Base-by-base conservation (phyloP, 192 early-diverging fungal species). In the Powellomyces hirtus region DNA sequence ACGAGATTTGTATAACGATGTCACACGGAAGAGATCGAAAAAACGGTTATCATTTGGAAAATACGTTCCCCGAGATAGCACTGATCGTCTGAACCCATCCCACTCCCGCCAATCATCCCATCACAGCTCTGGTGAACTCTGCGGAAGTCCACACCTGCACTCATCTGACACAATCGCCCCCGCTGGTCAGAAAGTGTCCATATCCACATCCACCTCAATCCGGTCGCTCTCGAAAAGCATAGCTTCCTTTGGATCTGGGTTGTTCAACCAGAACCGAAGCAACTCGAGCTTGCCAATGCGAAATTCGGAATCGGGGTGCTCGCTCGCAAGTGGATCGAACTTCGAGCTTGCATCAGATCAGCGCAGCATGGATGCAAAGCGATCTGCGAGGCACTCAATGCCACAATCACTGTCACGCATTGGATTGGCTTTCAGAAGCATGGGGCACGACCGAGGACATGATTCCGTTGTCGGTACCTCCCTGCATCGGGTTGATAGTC, bases 241-340 rank as follows among this genome's bases (percentile, higher is more conserved):
- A 5, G 56, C 66, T n/a, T 68, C 66, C 7, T 68, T 68, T 29
- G 66, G 66, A 4, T 68, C 66, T 10, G 20, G 20, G 3, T n/a
- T 68, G 5, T 60, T 68, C 45, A 38, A 60, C 40, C 40, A 42
- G n/a, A 59, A 16, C 31, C 53, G 66, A 11, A 68, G 66, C 45
- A 59, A 68, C 36, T 5, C 66, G 33, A 68, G 66, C 31, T n/a
- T 60, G 56, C 55, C 66, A 30, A 68, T 68, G 58, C 22, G 30
- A 49, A 49, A 14, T 20, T 24, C 55, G 11, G 57, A 34, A 16
- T 59, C 66, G 0, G 6, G n/a, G 5, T 20, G 27, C 18, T 46
- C 66, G 13, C 29, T 36, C 18, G 18, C 35, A 2, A 36, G 5
- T 37, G 59, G 37, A 38, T 33, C 34, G 13, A 60, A 16, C 3